Evolutionary conservation across 768 basidiomycete species (phyloP), one percentile per base, ranked within the genome.

Genomic region (Hygrocybe punicea): DNA sequence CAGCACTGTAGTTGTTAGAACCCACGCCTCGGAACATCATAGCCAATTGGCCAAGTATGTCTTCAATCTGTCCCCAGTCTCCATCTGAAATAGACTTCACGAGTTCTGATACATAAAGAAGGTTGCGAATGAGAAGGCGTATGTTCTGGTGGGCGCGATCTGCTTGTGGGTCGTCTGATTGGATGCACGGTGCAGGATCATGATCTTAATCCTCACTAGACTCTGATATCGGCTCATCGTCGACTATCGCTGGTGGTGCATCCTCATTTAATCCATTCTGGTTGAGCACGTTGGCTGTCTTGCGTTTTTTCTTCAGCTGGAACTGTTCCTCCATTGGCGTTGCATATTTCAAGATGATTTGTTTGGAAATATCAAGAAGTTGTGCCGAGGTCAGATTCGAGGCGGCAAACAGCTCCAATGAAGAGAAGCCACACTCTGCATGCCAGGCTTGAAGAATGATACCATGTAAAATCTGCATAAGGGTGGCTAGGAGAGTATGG

Each of bases 11-110:
- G 42, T 73, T 75, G 10, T 69, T 70, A 0, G 66, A 69, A 0
- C 71, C 71, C 0, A 63, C 66, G 3, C 70, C 72, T 2, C 67
- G 62, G 42, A 74, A 74, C 2, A 71, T 64, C 33, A 62, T 63
- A 0, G 68, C 68, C 11, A 73, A 40, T 6, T 60, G 40, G 1
- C 66, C 64, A 0, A 71, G 53, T 6, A 70, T 58, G 39, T 71
- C 71, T 53, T 77, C 69, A 0, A 76, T 51, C 0, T 62, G 60
- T 0, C 73, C 72, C 36, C 71, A 68, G 51, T 78, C 73, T 0
- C 75, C 73, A 5, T 58, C 54, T 0, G 65, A 42, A 0, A 68
- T 65, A 0, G 74, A 72, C 1, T 52, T 8, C 0, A 62, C 58
- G 1, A 76, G 65, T 47, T 75, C 71, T 0, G 56, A 3, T 0